phyloP scores from a whole-genome alignment of 495 filamentous ascomycete species.

The Podospora tetraspora region DNA sequence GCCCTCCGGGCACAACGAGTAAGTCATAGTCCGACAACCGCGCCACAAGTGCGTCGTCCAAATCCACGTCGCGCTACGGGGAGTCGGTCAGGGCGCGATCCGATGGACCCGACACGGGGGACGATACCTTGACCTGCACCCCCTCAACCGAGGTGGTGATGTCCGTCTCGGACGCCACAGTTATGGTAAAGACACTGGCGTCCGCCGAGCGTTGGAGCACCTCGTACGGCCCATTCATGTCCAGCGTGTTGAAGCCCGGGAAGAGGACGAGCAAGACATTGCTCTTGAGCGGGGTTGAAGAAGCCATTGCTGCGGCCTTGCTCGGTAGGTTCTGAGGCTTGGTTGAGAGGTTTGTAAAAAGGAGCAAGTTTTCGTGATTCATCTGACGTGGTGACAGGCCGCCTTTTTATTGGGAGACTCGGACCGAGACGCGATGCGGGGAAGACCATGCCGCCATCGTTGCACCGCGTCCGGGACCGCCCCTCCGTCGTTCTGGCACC shows the following conservation, averaged over 20 bases:
- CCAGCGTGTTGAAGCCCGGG: conserved; percentile 17
- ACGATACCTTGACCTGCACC: conserved; percentile 11
- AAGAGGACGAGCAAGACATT: conserved; percentile 14
- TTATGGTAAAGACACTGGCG: conserved; percentile 6
- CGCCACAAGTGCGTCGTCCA: conserved; percentile 4
- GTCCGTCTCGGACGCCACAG: conserved; percentile 11
- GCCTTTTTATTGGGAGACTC: not conserved
- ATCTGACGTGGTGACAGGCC: not conserved
- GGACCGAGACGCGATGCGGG: not conserved
- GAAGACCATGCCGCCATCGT: not conserved
- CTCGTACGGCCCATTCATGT: conserved; percentile 17
- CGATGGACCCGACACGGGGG: not conserved
- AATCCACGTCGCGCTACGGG: conserved; percentile 8
- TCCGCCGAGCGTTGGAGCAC: not conserved
- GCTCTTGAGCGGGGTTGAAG: not conserved
- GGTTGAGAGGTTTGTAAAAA: too few species aligned
- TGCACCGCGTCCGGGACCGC: not conserved
- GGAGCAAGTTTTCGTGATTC: not conserved
- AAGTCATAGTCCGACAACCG: conserved; percentile 5
- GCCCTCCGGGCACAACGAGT: conserved; percentile 11
- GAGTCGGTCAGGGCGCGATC: not conserved
- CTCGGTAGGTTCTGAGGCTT: too few species aligned
- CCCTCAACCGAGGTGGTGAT: conserved; percentile 12
- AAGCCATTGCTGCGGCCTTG: not conserved
- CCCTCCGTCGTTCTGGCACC: not conserved